Base-by-base conservation (phyloP, 352 stramenopile genomes). In the Phytophthora brassicae region DNA sequence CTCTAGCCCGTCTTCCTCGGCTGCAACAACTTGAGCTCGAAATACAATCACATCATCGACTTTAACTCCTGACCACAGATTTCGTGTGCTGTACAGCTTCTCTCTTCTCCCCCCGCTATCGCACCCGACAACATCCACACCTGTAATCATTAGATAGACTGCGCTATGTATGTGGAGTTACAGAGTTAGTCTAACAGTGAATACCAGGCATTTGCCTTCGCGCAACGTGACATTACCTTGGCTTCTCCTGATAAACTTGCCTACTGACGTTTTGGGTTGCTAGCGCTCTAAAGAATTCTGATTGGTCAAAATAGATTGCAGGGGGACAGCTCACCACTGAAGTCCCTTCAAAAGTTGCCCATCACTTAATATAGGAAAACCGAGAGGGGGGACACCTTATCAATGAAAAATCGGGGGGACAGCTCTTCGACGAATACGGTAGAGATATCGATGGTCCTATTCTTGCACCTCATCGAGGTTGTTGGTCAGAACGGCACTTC, bases 361-460 rank as follows among this genome's bases (percentile, higher is more conserved):
- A 52, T 52, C 45, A 52, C 28, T 52, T 52, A 28, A 1, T 52
- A 42, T 42, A 33, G 14, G 4, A 19, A 52, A 52, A 14, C 16
- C 8, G 45, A 2, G 28, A n/a, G 24, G 45, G 28, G 45, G n/a
- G 6, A 42, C 19, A 52, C 4, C 24, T 38, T 28, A 52, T 26
- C 45, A n/a, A 22, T 17, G n/a, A 52, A 52, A 52, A 28, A 28
- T 29, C 1, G 11, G 41, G 41, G 41, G 41, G 3, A 16, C 41
- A 47, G 20, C 41, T 29, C 41, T 29, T 47, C 41, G 19, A 28
- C 1, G 17, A 47, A 47, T 47, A 13, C 19, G 41, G 41, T 47
- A 47, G 41, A n/a, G n/a, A n/a, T n/a, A n/a, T n/a, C n/a, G n/a
- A n/a, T n/a, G n/a, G n/a, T n/a, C n/a, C n/a, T n/a, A n/a, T n/a